Evolutionary conservation across 208 protist species (phyloP), one percentile per base, ranked within the genome.

Genomic region (Leishmania arabica): DNA sequence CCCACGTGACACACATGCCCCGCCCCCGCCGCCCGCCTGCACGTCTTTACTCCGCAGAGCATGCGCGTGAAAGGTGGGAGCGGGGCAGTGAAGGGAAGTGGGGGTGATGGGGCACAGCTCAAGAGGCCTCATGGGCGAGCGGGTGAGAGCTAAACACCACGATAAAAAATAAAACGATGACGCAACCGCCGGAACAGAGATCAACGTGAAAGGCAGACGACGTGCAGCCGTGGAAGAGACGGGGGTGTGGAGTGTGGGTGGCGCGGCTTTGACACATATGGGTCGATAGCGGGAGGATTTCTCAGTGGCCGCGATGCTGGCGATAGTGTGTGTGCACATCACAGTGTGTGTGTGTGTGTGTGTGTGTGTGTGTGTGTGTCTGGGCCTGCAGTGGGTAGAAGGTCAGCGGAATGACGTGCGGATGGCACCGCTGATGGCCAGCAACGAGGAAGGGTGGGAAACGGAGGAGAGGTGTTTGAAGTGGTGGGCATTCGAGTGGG

Each of bases 361-460:
- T 62, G 56, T 62, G 56, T 60, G 24, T 24, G 56, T 34, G 27
- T 31, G 8, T 64, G 58, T 31, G 27, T 62, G 5, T 11, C 21
- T 31, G 58, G n/a, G 27, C 11, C 6, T 64, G 58, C 21, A 31
- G 58, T 64, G 27, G 19, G 27, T 64, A 64, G 21, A 64, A 64
- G 58, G 27, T 17, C 8, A 17, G 27, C 13, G 5, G 3, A 40
- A 40, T 21, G 31, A 21, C 62, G 13, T 66, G 31, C 62, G 62
- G 3, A 66, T 66, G 31, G 62, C 31, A 3, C 31, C 62, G 15
- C 31, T 31, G 31, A 66, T 19, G 62, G 37, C 21, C 64, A 73
- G 47, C 27, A 34, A 75, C 13, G 31, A 75, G 6, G 76, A 75
- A 69, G 45, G 69, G 45, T 75, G 37, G 24, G 24, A 76, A 64